phyloP scores from a whole-genome alignment of 2,329 filamentous ascomycete species.

The Paradendryphiella salina region DNA sequence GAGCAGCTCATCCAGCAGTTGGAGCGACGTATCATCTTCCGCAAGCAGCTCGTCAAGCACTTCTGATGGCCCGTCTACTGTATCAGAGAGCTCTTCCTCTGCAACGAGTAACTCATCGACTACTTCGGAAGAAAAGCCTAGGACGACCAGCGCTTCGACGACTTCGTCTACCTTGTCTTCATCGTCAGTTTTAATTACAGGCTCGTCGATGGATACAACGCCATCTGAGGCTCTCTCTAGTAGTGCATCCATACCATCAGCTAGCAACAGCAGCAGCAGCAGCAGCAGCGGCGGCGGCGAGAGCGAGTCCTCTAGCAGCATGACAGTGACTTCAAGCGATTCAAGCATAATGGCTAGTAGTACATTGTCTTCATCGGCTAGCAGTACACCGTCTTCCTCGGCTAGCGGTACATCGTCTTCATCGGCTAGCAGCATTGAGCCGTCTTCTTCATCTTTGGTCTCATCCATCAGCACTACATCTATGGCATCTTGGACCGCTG shows the following conservation, averaged over 20 bases:
- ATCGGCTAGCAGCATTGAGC: conserved; percentile 1
- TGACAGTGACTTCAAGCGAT: not conserved
- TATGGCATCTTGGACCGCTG: conserved; percentile 1
- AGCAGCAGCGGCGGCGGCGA: not conserved
- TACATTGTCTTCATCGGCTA: conserved; percentile 2
- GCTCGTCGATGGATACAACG: not conserved
- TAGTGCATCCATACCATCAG: not conserved
- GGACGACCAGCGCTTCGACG: not conserved
- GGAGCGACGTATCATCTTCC: not conserved
- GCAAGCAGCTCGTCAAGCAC: conserved; percentile 4
- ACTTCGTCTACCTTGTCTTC: not conserved
- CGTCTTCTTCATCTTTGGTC: not conserved
- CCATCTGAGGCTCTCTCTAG: not conserved
- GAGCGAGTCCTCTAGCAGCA: too few species aligned
- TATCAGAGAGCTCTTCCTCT: not conserved
- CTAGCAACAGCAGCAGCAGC: not conserved
- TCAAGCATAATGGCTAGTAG: not conserved
- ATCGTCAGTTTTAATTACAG: not conserved
- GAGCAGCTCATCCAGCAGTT: conserved; percentile 2
- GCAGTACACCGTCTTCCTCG: not conserved
- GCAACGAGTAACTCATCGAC: not conserved
- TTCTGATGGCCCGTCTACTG: too few species aligned
- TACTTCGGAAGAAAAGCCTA: not conserved
- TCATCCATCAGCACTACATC: conserved; percentile 1
- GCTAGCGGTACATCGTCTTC: conserved; percentile 1